phyloP scores from a whole-genome alignment of 1,284 basidiomycete species.

The Leccinum angustisporum region DNA sequence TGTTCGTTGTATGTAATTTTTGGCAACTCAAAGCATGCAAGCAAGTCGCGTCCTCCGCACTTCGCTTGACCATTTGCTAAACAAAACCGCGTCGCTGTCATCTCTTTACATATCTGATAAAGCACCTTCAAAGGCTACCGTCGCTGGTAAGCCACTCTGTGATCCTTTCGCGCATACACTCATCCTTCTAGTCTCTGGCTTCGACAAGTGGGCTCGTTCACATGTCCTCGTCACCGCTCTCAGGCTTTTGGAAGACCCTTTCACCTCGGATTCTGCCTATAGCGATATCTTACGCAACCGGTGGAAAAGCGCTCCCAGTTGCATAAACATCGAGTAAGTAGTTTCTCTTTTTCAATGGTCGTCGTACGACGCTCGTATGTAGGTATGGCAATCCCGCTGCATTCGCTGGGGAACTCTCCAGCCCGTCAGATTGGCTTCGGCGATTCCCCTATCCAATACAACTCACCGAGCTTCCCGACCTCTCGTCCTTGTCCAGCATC shows the following conservation, averaged over 20 bases:
- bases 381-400: constrained; percentile 27
- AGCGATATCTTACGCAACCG: constrained; percentile 43
- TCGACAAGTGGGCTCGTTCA: constrained; percentile 51
- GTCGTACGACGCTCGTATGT: constrained; percentile 9
- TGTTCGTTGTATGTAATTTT: constrained; percentile 1
- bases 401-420: constrained; percentile 20
- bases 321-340: constrained; percentile 45
- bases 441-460: constrained; percentile 50
- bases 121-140: constrained; percentile 34
- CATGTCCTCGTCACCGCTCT: constrained; percentile 58
- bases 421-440: constrained; percentile 53
- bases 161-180: constrained; percentile 3
- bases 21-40: constrained; percentile 24
- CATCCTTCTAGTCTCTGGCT: constrained; percentile 48
- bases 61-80: constrained; percentile 31
- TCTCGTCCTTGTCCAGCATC: constrained; percentile 21
- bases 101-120: constrained; percentile 3
- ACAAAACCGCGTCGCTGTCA: constrained; percentile 40
- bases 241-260: constrained; percentile 59
- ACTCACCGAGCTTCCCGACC: constrained; percentile 44
- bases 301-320: constrained; percentile 39
- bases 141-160: constrained; percentile 45
- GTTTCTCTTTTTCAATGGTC: not conserved
- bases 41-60: constrained; percentile 29
- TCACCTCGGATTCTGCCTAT: constrained; percentile 48